Percentiles rank a stretch among this genome's conserved stretches.
Conservation (phyloP, 129 eudicot genomes). For the Dittrichia graveolens region DNA sequence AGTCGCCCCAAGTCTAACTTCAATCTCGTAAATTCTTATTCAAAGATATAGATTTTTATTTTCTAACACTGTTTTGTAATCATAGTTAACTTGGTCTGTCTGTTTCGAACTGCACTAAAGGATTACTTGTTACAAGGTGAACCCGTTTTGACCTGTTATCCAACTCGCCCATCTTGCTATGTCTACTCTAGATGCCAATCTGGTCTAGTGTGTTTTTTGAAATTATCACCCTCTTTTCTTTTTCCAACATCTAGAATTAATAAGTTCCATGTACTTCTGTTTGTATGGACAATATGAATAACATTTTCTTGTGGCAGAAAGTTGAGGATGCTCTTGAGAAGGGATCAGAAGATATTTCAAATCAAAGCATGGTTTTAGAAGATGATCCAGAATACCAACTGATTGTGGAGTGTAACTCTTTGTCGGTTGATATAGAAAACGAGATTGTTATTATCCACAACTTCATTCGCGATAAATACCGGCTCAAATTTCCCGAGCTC, state of each 20-base stretch:
- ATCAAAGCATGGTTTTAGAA: slow-evolving; percentile 68
- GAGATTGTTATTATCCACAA: slow-evolving; percentile 84
- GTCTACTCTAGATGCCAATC: not conserved
- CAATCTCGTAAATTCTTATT: no score
- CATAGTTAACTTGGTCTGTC: no score
- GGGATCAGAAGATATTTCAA: slow-evolving; percentile 73
- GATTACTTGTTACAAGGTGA: no score
- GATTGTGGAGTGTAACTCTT: slow-evolving; percentile 88
- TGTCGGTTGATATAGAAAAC: slow-evolving; percentile 93
- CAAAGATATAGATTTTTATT: no score
- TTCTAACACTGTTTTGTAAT: no score
- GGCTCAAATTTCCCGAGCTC: slow-evolving; percentile 86
- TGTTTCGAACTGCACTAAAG: no score
- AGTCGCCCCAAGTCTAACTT: no score
- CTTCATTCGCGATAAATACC: slow-evolving; percentile 87
- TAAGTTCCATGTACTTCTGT: not conserved
- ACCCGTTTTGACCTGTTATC: not conserved
- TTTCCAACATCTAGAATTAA: not conserved
- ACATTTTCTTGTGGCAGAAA: slow-evolving; percentile 45
- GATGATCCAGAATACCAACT: slow-evolving; percentile 97
- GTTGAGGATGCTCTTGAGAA: slow-evolving; percentile 82
- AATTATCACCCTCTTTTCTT: not conserved
- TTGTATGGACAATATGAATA: not conserved
- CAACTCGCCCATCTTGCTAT: not conserved
- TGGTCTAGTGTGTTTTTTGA: not conserved